Conservation (phyloP, 1,284 basidiomycete species). For the Fomitopsis schrenkii region DNA sequence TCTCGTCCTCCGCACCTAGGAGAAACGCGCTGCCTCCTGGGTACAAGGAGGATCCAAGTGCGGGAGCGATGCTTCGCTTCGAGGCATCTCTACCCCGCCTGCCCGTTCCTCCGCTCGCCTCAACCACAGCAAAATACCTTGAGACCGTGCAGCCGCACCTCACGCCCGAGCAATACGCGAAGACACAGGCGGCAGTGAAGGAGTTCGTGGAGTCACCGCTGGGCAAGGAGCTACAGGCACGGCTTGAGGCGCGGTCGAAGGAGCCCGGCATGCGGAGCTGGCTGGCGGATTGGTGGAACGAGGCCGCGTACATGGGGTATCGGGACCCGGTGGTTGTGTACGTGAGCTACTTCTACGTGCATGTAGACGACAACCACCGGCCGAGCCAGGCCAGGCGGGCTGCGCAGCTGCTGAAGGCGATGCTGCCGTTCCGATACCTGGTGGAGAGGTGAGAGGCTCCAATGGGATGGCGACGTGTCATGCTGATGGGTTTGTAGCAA, state of each 20-base stretch:
- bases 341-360: constrained; percentile 95
- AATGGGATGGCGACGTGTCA: not conserved
- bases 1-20: constrained; percentile 31
- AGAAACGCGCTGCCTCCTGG: constrained; percentile 33
- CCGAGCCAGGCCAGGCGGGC: constrained; percentile 66
- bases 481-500: constrained; percentile 42
- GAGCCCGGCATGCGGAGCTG: constrained; percentile 70
- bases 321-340: constrained; percentile 90
- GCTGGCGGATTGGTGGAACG: constrained; percentile 99
- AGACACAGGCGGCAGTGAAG: constrained; percentile 59
- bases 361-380: constrained; percentile 64
- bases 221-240: constrained; percentile 73
- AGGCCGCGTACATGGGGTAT: constrained; percentile 82
- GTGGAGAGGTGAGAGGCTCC: constrained; percentile 64
- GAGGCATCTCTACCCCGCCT: constrained; percentile 79
- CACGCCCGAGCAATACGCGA: constrained; percentile 54
- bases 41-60: constrained; percentile 42
- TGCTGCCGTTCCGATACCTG: constrained; percentile 79
- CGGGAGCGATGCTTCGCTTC: constrained; percentile 73
- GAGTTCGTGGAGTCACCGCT: constrained; percentile 72
- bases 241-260: constrained; percentile 73
- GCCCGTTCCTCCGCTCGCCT: constrained; percentile 79
- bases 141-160: constrained; percentile 78
- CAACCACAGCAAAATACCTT: constrained; percentile 84
- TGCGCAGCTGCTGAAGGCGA: constrained; percentile 78